phyloP scores from a whole-genome alignment of 257 asterid genomes.

The Scutellaria galericulata region DNA sequence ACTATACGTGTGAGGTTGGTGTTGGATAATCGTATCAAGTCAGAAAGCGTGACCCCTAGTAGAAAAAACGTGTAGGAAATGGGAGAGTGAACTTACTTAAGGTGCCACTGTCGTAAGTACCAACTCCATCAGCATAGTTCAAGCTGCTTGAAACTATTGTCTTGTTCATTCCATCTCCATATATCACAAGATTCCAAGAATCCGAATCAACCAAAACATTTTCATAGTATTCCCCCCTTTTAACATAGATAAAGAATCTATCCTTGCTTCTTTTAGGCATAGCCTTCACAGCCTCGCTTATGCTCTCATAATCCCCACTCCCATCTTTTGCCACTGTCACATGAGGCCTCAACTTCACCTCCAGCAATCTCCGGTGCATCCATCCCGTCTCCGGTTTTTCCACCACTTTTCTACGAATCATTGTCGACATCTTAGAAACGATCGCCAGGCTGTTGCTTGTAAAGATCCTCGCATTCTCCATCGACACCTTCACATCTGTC shows the following conservation, averaged over 20 bases:
- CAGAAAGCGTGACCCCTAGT: neutral
- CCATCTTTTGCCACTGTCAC: slow-evolving; percentile 42
- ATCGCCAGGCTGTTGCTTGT: slow-evolving; percentile 48
- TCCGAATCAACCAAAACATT: slow-evolving; percentile 36
- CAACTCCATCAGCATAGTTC: slow-evolving; percentile 40
- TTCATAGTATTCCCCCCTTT: slow-evolving; percentile 40
- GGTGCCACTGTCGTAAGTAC: slow-evolving; percentile 39
- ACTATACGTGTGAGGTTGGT: too few relatives aligned
- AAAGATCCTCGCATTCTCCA: slow-evolving; percentile 32
- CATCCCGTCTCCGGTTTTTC: slow-evolving; percentile 2
- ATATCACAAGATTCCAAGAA: slow-evolving; percentile 44
- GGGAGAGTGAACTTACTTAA: slow-evolving; percentile 37
- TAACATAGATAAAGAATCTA: slow-evolving; percentile 39
- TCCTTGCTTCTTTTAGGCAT: slow-evolving; percentile 36
- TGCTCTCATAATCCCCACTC: slow-evolving; percentile 37
- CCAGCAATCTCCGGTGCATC: slow-evolving; percentile 8
- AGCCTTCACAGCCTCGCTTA: slow-evolving; percentile 35
- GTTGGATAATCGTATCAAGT: too few relatives aligned
- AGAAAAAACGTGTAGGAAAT: neutral
- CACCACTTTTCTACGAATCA: slow-evolving; percentile 11
- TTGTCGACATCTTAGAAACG: slow-evolving; percentile 31
- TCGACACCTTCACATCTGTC: slow-evolving; percentile 5
- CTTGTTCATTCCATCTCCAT: slow-evolving; percentile 48
- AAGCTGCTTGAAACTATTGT: slow-evolving; percentile 33
- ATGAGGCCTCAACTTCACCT: slow-evolving; percentile 27